phyloP scores from a whole-genome alignment of 768 basidiomycete species.

The Suillus lakei region DNA sequence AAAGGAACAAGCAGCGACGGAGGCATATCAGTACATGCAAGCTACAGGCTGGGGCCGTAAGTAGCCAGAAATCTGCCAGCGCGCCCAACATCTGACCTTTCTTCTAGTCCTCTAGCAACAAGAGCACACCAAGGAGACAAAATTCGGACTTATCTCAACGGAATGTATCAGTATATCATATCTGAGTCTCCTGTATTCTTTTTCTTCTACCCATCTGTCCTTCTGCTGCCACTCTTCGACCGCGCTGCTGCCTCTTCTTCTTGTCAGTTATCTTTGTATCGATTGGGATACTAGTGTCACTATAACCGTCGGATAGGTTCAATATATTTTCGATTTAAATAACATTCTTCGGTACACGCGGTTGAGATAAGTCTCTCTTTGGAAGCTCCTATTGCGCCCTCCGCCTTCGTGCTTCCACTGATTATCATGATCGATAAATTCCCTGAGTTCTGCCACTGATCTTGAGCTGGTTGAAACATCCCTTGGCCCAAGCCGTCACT shows the following conservation, averaged over 20 bases:
- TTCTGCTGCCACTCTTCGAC: background rate
- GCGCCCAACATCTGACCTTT: background rate
- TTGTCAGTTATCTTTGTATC: background rate
- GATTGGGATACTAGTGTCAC: background rate
- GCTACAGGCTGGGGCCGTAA: slow-evolving; percentile 49
- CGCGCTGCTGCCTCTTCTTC: background rate
- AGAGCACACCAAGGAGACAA: background rate
- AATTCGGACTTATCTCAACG: background rate
- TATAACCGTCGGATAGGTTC: background rate
- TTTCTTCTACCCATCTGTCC: background rate
- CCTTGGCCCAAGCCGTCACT: background rate
- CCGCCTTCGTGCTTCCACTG: background rate
- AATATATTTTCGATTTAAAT: background rate
- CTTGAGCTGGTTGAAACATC: background rate
- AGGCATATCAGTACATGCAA: slow-evolving; percentile 52
- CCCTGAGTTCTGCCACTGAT: background rate
- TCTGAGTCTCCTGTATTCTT: background rate
- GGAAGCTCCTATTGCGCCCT: background rate
- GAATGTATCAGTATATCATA: slow-evolving; percentile 7
- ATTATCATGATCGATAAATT: background rate
- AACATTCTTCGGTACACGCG: background rate
- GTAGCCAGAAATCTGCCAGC: background rate
- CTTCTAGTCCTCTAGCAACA: slow-evolving; percentile 3
- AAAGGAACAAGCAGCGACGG: slow-evolving; percentile 69
- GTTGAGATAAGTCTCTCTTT: slow-evolving; percentile 1